Conservation (phyloP, 768 basidiomycete genomes). For the Tylopilus sp. region DNA sequence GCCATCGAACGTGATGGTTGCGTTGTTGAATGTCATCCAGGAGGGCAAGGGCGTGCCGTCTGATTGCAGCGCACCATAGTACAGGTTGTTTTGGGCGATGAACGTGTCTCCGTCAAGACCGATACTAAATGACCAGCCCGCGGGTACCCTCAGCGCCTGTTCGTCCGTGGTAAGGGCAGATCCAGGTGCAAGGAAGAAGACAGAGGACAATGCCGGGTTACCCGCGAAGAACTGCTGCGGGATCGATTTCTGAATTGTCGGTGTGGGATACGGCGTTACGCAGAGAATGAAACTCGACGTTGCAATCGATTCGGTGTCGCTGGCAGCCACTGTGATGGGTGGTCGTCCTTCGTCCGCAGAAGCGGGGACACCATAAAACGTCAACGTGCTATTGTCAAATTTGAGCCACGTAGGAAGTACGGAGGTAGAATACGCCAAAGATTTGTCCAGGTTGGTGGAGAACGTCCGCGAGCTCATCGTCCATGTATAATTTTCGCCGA, state of each 20-base stretch:
- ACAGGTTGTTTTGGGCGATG: slow-evolving; percentile 43
- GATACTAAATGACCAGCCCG: slow-evolving; percentile 86
- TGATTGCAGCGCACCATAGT: slow-evolving; percentile 58
- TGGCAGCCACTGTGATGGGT: slow-evolving; percentile 60
- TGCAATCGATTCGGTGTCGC: slow-evolving; percentile 47
- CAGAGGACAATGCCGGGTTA: slow-evolving; percentile 72
- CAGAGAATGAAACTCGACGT: slow-evolving; percentile 54
- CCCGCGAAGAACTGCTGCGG: slow-evolving; percentile 55
- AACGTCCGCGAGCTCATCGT: slow-evolving; percentile 67
- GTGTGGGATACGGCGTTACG: slow-evolving; percentile 51
- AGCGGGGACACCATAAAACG: slow-evolving; percentile 69
- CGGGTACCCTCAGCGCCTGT: slow-evolving; percentile 70
- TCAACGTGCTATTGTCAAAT: slow-evolving; percentile 58
- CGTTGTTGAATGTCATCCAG: slow-evolving; percentile 72
- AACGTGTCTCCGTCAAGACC: slow-evolving; percentile 73
- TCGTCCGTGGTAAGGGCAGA: slow-evolving; percentile 51
- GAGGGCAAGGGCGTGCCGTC: slow-evolving; percentile 70
- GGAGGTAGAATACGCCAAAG: slow-evolving; percentile 51
- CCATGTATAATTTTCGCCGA: slow-evolving; percentile 65
- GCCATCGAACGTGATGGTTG: slow-evolving; percentile 73
- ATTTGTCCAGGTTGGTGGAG: slow-evolving; percentile 38
- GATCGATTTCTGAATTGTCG: slow-evolving; percentile 52
- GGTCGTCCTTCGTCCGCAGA: slow-evolving; percentile 59
- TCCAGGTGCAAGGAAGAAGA: slow-evolving; percentile 58
- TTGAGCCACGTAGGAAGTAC: slow-evolving; percentile 71